These are phyloP conservation scores for Neurospora sp. DNA, from an alignment of 2,329 filamentous ascomycete genomes.

Conservation along the genomic window DNA sequence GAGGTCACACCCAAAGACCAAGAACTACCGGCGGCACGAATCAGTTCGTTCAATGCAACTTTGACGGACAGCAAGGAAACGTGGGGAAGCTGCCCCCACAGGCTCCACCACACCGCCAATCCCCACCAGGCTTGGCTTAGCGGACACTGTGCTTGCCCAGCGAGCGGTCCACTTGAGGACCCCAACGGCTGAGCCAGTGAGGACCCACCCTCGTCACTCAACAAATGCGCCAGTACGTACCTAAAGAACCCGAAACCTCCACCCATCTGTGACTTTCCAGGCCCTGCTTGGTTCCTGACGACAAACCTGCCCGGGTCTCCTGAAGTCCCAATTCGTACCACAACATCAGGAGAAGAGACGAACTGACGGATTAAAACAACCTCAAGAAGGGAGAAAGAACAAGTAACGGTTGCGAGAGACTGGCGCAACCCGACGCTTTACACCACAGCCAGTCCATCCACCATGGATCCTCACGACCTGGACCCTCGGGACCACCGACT, in stretches of 20 bases:
- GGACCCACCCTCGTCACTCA: conserved; percentile 8
- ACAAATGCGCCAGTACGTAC: conserved; percentile 6
- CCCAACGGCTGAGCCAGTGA: background rate
- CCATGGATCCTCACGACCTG: conserved; percentile 28
- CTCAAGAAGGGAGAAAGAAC: background rate
- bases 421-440: background rate
- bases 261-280: background rate
- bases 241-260: background rate
- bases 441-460: background rate
- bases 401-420: background rate
- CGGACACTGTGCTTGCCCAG: background rate
- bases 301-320: background rate
- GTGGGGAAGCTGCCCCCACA: background rate
- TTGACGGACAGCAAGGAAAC: background rate
- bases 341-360: background rate
- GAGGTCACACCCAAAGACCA: background rate
- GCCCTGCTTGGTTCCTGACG: background rate
- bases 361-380: background rate
- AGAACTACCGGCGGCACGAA: background rate
- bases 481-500: conserved; percentile 12
- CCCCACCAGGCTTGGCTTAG: background rate
- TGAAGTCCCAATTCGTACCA: background rate
- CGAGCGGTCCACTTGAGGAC: background rate
- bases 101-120: background rate
- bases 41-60: background rate